Conservation (phyloP, 306 rosid species). For the Quercus alba region DNA sequence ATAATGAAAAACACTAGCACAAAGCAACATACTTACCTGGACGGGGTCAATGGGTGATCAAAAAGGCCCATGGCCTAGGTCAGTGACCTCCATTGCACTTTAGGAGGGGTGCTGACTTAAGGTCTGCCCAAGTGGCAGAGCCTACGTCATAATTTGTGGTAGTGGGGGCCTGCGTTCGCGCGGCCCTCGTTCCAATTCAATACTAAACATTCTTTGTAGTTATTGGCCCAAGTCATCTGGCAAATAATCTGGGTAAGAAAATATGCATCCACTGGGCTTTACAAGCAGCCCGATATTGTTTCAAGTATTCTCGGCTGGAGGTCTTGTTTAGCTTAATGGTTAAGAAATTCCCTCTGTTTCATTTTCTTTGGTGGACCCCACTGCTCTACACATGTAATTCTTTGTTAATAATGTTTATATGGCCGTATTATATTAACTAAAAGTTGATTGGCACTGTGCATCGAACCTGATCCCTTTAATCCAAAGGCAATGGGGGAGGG, state of each 20-base stretch:
- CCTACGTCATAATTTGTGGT: conserved; percentile 61
- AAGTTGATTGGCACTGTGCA: no score
- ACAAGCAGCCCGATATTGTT: fast-evolving
- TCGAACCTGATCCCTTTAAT: no score
- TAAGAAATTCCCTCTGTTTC: no score
- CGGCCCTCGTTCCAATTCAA: not conserved
- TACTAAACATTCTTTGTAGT: fast-evolving
- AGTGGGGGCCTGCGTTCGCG: not conserved
- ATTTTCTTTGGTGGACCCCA: no score
- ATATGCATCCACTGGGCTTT: fast-evolving
- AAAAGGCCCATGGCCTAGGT: conserved; percentile 38
- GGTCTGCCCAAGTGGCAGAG: conserved; percentile 56
- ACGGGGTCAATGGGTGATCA: conserved; percentile 56
- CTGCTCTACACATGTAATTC: no score
- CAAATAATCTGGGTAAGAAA: fast-evolving
- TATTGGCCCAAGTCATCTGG: fast-evolving
- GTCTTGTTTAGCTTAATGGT: no score
- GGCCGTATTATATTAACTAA: no score
- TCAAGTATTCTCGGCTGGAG: no score
- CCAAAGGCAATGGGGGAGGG: no score
- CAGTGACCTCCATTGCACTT: conserved; percentile 52
- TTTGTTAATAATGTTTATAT: no score
- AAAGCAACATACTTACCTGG: conserved; percentile 33
- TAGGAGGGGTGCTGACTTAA: conserved; percentile 39
- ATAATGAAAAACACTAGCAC: fast-evolving